phyloP scores from a whole-genome alignment of 1,284 basidiomycete species.

The Fomitopsis schrenkii region DNA sequence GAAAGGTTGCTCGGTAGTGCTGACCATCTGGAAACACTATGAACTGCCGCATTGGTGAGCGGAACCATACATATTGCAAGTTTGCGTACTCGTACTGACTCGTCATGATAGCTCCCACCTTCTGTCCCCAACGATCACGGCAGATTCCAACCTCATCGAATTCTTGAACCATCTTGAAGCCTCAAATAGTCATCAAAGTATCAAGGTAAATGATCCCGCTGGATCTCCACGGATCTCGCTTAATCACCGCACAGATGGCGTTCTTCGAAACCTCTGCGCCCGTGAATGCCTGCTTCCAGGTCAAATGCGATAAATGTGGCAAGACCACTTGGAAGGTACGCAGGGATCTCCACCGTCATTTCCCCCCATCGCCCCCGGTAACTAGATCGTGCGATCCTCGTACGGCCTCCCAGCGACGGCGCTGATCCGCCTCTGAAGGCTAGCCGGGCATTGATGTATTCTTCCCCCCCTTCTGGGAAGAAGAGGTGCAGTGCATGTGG shows the following conservation, averaged over 20 bases:
- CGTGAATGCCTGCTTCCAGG: constrained; percentile 51
- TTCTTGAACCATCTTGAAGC: background rate
- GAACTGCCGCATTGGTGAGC: background rate
- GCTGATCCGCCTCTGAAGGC: constrained; percentile 4
- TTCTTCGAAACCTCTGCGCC: constrained; percentile 29
- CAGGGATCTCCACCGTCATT: background rate
- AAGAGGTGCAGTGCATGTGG: constrained; percentile 1
- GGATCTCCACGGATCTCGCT: background rate
- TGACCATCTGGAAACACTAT: background rate
- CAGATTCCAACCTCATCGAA: background rate
- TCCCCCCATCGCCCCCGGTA: background rate
- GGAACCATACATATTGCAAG: background rate
- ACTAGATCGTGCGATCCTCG: constrained; percentile 10
- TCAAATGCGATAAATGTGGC: constrained; percentile 58
- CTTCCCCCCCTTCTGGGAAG: constrained; percentile 4
- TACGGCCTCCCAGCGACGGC: constrained; percentile 2
- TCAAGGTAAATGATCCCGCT: background rate
- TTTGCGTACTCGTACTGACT: background rate
- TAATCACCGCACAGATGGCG: constrained; percentile 13
- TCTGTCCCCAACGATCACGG: background rate
- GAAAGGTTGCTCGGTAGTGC: background rate
- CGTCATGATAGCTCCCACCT: background rate
- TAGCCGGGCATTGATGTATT: background rate
- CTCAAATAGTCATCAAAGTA: background rate
- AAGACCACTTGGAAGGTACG: constrained; percentile 76